These are phyloP conservation scores for Alternaria consortialis DNA, from an alignment of 2,329 filamentous ascomycete genomes.

Conservation along the genomic window DNA sequence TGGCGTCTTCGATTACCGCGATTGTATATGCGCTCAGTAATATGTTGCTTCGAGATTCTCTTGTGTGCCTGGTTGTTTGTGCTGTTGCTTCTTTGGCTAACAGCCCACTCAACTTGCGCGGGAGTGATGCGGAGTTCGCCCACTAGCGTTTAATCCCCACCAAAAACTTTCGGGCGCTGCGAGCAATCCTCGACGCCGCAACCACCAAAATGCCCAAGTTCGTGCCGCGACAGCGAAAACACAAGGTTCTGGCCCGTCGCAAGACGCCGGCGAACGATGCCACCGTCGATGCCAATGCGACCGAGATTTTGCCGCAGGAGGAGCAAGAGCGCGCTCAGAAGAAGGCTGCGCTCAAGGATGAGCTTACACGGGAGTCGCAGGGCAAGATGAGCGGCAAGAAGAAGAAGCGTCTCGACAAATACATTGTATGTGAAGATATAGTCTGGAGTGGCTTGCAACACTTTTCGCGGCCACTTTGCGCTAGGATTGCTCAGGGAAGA, in stretches of 20 bases:
- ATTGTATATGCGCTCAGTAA: neutral
- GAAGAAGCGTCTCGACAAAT: slow-evolving; percentile 73
- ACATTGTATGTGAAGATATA: slow-evolving; percentile 61
- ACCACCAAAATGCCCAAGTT: slow-evolving; percentile 49
- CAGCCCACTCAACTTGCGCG: slow-evolving; percentile 15
- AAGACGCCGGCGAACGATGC: slow-evolving; percentile 54
- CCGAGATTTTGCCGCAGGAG: slow-evolving; percentile 57
- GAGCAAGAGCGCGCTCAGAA: slow-evolving; percentile 64
- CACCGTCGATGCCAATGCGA: slow-evolving; percentile 63
- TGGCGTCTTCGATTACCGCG: neutral
- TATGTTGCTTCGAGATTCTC: neutral
- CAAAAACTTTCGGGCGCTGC: slow-evolving; percentile 45
- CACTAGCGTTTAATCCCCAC: slow-evolving; percentile 39
- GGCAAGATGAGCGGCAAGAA: slow-evolving; percentile 70
- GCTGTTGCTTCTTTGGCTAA: neutral
- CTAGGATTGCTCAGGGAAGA: neutral
- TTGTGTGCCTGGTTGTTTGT: neutral
- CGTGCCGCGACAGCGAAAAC: slow-evolving; percentile 66
- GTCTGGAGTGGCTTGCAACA: neutral
- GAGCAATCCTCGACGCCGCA: slow-evolving; percentile 16
- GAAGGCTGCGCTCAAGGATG: slow-evolving; percentile 61
- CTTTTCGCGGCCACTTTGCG: neutral
- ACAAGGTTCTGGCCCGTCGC: slow-evolving; percentile 70
- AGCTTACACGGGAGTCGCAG: slow-evolving; percentile 63
- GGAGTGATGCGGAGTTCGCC: slow-evolving; percentile 26